A percentile compares a stretch with the other conserved stretches of the same genome.
phyloP scores from a whole-genome alignment of 2,329 filamentous ascomycete genomes.

The Ophiocordyceps camponoti-leonardi region DNA sequence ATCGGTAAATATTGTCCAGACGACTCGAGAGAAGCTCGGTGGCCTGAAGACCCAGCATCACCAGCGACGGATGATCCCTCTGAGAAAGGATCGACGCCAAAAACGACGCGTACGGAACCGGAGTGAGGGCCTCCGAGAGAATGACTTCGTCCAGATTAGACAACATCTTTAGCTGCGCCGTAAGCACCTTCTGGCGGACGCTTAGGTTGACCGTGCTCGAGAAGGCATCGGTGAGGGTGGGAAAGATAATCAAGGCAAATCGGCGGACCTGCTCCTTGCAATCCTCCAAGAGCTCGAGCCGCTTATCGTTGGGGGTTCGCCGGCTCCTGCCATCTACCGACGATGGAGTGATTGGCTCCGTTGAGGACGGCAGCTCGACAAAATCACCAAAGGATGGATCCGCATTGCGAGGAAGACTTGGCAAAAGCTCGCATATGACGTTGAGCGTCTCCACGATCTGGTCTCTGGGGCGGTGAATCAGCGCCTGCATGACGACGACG shows the following conservation, averaged over 20 bases:
- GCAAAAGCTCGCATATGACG: constrained; percentile 87
- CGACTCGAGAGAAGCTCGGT: constrained; percentile 75
- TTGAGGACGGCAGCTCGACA: constrained; percentile 20
- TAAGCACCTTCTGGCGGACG: constrained; percentile 87
- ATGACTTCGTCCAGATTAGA: constrained; percentile 81
- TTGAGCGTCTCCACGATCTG: constrained; percentile 96
- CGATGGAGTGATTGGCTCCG: constrained; percentile 23
- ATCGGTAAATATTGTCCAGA: constrained; percentile 74
- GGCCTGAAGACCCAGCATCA: constrained; percentile 75
- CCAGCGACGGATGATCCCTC: constrained; percentile 75
- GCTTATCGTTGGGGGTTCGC: constrained; percentile 53
- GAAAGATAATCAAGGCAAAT: constrained; percentile 84
- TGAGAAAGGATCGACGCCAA: constrained; percentile 89
- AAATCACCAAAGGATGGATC: constrained; percentile 25
- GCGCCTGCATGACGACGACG: constrained; percentile 94
- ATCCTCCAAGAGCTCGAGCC: constrained; percentile 62
- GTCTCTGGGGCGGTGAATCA: constrained; percentile 88
- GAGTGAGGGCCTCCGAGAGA: constrained; percentile 66
- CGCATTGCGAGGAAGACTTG: constrained; percentile 45
- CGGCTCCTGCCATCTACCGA: constrained; percentile 12
- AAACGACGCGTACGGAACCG: constrained; percentile 90
- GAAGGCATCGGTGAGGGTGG: constrained; percentile 89
- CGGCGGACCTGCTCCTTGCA: constrained; percentile 78
- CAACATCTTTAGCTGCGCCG: constrained; percentile 94
- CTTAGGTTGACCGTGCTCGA: constrained; percentile 93